Percentiles rank a stretch among this genome's conserved stretches.
Conservation (phyloP, 176 grass and related monocot genomes). For the Aegilops speltoides region DNA sequence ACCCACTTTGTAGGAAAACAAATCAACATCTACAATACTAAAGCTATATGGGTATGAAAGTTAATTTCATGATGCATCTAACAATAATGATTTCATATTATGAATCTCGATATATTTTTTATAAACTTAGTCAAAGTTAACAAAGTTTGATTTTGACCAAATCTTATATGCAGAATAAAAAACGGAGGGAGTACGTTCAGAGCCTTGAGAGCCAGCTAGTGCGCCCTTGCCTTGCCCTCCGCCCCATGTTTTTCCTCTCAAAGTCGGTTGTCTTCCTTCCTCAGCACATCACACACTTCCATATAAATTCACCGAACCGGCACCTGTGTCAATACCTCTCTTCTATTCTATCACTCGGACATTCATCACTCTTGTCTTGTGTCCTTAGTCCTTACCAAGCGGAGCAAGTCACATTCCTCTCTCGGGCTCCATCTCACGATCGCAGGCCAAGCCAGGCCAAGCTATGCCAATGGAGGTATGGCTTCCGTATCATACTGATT, state of each 20-base stretch:
- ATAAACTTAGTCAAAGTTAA: too few relatives aligned
- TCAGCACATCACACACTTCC: not conserved
- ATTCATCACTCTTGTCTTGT: not conserved
- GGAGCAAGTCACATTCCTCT: not conserved
- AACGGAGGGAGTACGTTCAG: too few relatives aligned
- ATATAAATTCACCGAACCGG: not conserved
- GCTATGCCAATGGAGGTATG: not conserved
- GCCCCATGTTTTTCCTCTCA: not conserved
- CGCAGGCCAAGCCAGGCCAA: not conserved
- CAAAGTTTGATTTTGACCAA: too few relatives aligned
- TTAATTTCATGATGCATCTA: too few relatives aligned
- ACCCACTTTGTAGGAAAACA: too few relatives aligned
- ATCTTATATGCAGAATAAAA: too few relatives aligned
- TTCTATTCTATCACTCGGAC: not conserved
- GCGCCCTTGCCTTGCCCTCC: not conserved
- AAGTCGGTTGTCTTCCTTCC: not conserved
- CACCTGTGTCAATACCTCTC: not conserved
- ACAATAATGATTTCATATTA: too few relatives aligned
- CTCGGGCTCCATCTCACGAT: not conserved
- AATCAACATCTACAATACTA: too few relatives aligned
- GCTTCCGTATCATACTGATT: not conserved
- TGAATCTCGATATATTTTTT: too few relatives aligned
- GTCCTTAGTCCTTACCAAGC: not conserved
- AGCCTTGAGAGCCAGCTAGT: not conserved
- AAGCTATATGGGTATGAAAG: too few relatives aligned